Conservation (phyloP, 2,329 filamentous ascomycete genomes). For the Aspergillus sp. region DNA sequence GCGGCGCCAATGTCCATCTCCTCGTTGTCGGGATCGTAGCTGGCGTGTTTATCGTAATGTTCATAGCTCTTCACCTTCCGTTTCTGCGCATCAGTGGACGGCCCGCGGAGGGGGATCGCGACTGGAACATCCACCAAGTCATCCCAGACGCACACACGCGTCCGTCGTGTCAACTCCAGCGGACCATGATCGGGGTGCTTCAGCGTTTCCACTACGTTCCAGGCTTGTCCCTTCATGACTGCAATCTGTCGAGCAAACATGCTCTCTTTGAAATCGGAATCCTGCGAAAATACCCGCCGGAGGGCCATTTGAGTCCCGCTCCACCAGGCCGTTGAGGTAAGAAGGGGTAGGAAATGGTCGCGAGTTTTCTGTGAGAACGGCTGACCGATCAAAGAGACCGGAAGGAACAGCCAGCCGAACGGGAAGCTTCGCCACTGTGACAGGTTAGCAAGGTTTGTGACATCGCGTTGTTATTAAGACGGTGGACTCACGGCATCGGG, state of each 20-base stretch:
- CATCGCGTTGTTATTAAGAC: background rate
- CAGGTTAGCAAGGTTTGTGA: conserved; percentile 23
- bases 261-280: conserved; percentile 94
- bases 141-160: conserved; percentile 96
- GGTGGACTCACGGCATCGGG: conserved; percentile 71
- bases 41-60: conserved; percentile 18
- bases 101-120: conserved; percentile 82
- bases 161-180: conserved; percentile 84
- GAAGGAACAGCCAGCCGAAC: conserved; percentile 97
- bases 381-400: conserved; percentile 91
- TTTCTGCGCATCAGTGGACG: conserved; percentile 80
- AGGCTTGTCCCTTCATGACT: conserved; percentile 98
- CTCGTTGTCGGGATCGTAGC: conserved; percentile 64
- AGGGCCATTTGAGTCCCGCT: conserved; percentile 86
- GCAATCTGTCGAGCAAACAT: conserved; percentile 99
- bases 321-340: conserved; percentile 97
- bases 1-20: conserved; percentile 88
- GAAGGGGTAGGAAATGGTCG: conserved; percentile 90
- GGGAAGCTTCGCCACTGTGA: conserved; percentile 78
- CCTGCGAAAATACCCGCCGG: conserved; percentile 83
- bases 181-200: conserved; percentile 92
- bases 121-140: conserved; percentile 95
- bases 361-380: conserved; percentile 93
- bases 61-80: conserved; percentile 55
- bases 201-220: conserved; percentile 97